Base-by-base conservation (phyloP, 495 filamentous ascomycete genomes). In the Lepraria neglecta region DNA sequence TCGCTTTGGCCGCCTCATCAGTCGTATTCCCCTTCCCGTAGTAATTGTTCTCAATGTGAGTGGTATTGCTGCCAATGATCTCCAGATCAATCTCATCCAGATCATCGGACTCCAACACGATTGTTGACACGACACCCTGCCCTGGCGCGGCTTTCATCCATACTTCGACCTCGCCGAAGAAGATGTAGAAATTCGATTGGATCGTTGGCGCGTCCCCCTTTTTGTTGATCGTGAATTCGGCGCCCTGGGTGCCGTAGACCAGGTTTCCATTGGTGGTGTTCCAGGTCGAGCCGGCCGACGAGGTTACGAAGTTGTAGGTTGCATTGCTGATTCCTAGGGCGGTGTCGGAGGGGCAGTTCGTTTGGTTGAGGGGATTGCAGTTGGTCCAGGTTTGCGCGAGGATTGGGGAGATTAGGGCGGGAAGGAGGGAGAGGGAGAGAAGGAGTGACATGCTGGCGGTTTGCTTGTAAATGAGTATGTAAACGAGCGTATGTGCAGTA, bases 31-130 rank as follows among this genome's bases (percentile, higher is more conserved):
- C 94, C 76, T 96, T 95, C 70, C 89, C 87, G 70, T 92, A 98
- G 77, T 91, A 98, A 76, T 98, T 96, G 70, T 84, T 87, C 74
- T 96, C 89, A 15, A 95, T 87, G 56, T 85, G 72, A 55, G 67
- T 79, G 58, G 77, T 74, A 60, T 81, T 76, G 31, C 71, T 77
- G 51, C 81, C 82, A 54, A 79, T 70, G 78, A 83, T 80, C 67
- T 86, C 84, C 81, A 90, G 90, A 72, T 97, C 94, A 68, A 98
- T 90, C 74, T 98, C 94, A 72, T 98, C 94, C 14, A 96, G 82
- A 63, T 86, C 83, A 72, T 95, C 92, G 11, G 92, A 96, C 72
- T 94, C 84, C 59, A 98, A 75, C 14, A 97, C 89, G 30, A 94
- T 78, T 56, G 86, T 91, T 74, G 86, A 91, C 52, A 98, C 84